These are phyloP conservation scores for Asterophora lycoperdoides DNA, from an alignment of 768 basidiomycete genomes.

Conservation along the genomic window DNA sequence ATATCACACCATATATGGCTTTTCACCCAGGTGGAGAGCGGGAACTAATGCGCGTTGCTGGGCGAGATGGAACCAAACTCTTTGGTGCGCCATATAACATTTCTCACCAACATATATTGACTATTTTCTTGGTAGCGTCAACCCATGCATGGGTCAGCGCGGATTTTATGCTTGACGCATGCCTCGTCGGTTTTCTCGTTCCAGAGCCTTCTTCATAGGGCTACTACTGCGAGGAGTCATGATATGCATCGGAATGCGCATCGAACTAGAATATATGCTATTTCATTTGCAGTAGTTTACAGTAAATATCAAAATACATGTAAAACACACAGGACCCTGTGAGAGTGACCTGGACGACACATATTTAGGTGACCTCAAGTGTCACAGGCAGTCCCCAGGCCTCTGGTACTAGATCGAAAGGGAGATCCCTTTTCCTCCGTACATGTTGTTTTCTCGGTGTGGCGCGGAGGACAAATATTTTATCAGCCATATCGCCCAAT, in stretches of 20 bases:
- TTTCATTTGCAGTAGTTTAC: background rate
- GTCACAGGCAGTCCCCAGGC: slow-evolving; percentile 2
- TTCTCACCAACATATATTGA: background rate
- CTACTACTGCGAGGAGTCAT: background rate
- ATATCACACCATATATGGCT: slow-evolving; percentile 85
- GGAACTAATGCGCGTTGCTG: slow-evolving; percentile 92
- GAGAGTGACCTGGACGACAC: background rate
- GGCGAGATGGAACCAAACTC: slow-evolving; percentile 89
- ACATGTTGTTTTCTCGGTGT: no score
- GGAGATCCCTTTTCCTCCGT: no score
- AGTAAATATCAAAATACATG: background rate
- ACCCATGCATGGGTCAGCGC: slow-evolving; percentile 97
- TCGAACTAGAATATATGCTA: background rate
- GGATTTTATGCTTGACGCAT: slow-evolving; percentile 94
- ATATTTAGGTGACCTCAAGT: slow-evolving; percentile 3
- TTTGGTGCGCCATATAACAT: slow-evolving; percentile 60
- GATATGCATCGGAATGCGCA: background rate
- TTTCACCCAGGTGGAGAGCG: slow-evolving; percentile 95
- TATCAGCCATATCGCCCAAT: slow-evolving; percentile 36
- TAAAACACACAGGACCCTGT: background rate
- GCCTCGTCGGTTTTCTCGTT: slow-evolving; percentile 87
- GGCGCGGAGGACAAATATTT: slow-evolving; percentile 42
- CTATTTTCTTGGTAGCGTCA: slow-evolving; percentile 44
- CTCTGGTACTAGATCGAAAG: background rate
- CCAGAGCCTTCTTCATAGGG: slow-evolving; percentile 47